phyloP scores from a whole-genome alignment of 2,329 filamentous ascomycete species.

The Paraconiothyrium brasiliense region DNA sequence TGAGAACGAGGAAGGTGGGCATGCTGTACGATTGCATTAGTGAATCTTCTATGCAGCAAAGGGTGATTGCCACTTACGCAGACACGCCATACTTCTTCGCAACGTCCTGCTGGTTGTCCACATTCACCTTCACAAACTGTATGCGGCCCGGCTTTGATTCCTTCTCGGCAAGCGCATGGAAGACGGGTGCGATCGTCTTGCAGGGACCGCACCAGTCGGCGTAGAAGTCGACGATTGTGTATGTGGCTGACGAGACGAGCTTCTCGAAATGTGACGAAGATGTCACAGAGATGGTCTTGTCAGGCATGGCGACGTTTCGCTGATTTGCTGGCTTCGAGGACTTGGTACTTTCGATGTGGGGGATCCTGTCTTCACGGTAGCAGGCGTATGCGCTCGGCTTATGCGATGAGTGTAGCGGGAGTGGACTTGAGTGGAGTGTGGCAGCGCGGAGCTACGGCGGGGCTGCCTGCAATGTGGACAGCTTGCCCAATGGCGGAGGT shows the following conservation, averaged over 20 bases:
- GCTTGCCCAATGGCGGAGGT: slow-evolving; percentile 10
- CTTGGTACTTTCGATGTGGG: neutral
- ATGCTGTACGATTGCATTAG: slow-evolving; percentile 41
- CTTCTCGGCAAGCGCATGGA: slow-evolving; percentile 61
- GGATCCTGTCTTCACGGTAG: neutral
- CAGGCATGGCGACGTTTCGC: slow-evolving; percentile 33
- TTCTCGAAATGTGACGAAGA: slow-evolving; percentile 47
- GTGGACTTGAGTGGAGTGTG: neutral
- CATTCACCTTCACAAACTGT: slow-evolving; percentile 65
- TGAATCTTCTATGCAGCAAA: neutral
- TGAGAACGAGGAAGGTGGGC: slow-evolving; percentile 61
- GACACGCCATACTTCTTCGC: slow-evolving; percentile 60
- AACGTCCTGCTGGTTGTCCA: slow-evolving; percentile 62
- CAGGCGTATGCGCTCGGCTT: neutral
- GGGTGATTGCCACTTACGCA: slow-evolving; percentile 47
- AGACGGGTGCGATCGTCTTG: slow-evolving; percentile 62
- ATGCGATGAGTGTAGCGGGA: neutral
- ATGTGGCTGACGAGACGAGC: slow-evolving; percentile 46
- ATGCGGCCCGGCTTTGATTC: slow-evolving; percentile 58
- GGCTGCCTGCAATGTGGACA: slow-evolving; percentile 9
- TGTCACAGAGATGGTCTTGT: slow-evolving; percentile 44
- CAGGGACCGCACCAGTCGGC: slow-evolving; percentile 67
- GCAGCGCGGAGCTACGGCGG: neutral
- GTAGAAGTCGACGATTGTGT: slow-evolving; percentile 62
- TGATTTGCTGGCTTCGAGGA: neutral